A percentile compares a stretch with the other conserved stretches of the same genome.
These are phyloP conservation scores for Plectranthus barbatus DNA, from an alignment of 257 asterid genomes.

Conservation along the genomic window DNA sequence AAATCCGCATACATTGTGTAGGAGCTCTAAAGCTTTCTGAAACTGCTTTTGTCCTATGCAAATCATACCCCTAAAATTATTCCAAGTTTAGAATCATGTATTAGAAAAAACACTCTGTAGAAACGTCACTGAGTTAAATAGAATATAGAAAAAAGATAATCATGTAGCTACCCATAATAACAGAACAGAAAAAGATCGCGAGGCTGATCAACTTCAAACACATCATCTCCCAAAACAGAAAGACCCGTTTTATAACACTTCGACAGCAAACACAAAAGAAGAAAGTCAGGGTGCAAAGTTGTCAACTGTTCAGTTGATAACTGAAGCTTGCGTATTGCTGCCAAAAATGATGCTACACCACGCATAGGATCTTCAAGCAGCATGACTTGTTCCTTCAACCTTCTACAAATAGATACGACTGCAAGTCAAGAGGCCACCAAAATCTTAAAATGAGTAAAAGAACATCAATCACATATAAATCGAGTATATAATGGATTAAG, in stretches of 20 bases:
- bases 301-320: conserved; percentile 70
- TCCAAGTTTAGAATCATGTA: conserved; percentile 16
- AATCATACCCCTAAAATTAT: conserved; percentile 66
- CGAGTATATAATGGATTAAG: conserved; percentile 15
- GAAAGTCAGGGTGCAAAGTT: conserved; percentile 79
- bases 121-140: conserved; percentile 13
- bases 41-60: conserved; percentile 88
- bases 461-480: neutral
- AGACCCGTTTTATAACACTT: conserved; percentile 79
- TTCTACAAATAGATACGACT: conserved; percentile 78
- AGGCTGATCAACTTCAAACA: conserved; percentile 81
- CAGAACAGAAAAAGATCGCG: conserved; percentile 81
- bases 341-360: conserved; percentile 77
- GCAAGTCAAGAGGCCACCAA: conserved; percentile 29
- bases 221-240: conserved; percentile 58
- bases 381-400: conserved; percentile 68
- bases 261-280: conserved; percentile 68
- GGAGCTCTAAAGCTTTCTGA: conserved; percentile 77
- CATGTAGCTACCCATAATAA: conserved; percentile 88
- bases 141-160: neutral
- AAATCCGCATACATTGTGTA: conserved; percentile 58
- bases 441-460: conserved; percentile 16
- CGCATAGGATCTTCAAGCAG: conserved; percentile 65
- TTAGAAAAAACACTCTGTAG: conserved; percentile 10
- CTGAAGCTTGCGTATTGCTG: conserved; percentile 69